Evolutionary conservation across 2,329 filamentous ascomycete genomes (phyloP).

Genomic region (Phaeosphaeria sp.): DNA sequence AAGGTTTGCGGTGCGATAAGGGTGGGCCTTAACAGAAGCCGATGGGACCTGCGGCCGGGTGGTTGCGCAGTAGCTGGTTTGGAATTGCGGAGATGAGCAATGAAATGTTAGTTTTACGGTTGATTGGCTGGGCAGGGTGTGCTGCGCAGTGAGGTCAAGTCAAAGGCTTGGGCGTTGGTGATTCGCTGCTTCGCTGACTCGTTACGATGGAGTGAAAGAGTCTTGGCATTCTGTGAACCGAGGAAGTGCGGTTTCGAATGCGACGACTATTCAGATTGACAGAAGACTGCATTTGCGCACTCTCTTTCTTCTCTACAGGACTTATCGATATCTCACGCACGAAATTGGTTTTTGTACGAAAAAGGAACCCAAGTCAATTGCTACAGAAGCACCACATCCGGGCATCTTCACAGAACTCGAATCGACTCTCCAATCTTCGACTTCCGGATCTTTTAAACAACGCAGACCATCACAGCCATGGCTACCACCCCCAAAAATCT

Average conservation of each 20-base stretch:
- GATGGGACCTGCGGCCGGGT: too few species aligned
- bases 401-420: background rate
- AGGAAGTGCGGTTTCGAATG: background rate
- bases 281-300: too few species aligned
- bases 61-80: background rate
- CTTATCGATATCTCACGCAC: too few species aligned
- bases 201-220: slow-evolving; percentile 10
- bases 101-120: too few species aligned
- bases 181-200: slow-evolving; percentile 8
- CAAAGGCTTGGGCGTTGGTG: background rate
- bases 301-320: too few species aligned
- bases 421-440: background rate
- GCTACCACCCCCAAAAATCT: slow-evolving; percentile 18
- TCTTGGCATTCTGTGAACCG: slow-evolving; percentile 7
- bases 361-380: too few species aligned
- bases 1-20: slow-evolving; percentile 16
- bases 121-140: background rate
- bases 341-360: too few species aligned
- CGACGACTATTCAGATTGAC: too few species aligned
- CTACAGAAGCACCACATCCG: background rate
- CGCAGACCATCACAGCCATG: slow-evolving; percentile 5
- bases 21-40: background rate
- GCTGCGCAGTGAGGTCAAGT: background rate
- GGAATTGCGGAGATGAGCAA: too few species aligned
- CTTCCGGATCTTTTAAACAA: background rate